Evolutionary conservation across 208 protist species (phyloP).

Genomic region (Blastocrithidia nonstop): DNA sequence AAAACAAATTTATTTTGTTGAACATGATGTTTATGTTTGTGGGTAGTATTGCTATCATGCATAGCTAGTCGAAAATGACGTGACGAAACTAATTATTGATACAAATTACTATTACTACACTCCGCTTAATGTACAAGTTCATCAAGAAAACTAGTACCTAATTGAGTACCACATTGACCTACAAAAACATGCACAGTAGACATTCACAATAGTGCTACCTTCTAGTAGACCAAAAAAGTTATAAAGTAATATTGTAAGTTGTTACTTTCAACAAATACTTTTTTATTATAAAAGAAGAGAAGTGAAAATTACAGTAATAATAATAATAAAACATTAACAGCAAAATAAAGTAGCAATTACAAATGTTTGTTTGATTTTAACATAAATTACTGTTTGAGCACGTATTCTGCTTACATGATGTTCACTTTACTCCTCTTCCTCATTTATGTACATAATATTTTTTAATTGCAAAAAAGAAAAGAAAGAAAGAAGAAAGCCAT

Average conservation of each 20-base stretch:
- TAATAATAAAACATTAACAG: no score
- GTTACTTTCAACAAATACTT: no score
- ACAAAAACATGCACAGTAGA: slow-evolving; percentile 58
- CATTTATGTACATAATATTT: not conserved
- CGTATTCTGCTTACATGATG: no score
- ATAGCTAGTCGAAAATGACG: slow-evolving; percentile 38
- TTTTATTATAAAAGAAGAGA: not conserved
- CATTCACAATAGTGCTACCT: slow-evolving; percentile 14
- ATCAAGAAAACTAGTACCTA: slow-evolving; percentile 65
- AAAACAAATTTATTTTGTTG: not conserved
- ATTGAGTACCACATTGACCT: slow-evolving; percentile 87
- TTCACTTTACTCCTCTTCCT: not conserved
- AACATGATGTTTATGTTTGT: no score
- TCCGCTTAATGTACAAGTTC: slow-evolving; percentile 31
- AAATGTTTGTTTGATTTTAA: not conserved
- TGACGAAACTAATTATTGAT: slow-evolving; percentile 31
- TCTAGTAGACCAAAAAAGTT: no score
- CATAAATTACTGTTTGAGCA: no score
- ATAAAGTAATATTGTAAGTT: no score
- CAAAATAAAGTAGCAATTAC: not conserved
- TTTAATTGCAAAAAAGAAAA: not conserved
- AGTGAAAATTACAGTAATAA: not conserved
- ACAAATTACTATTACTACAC: slow-evolving; percentile 21
- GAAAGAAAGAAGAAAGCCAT: slow-evolving; percentile 1
- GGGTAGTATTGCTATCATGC: not conserved